A percentile compares a stretch with the other conserved stretches of the same genome.
phyloP scores from a whole-genome alignment of 768 basidiomycete species.

The Tulasnella sp. region DNA sequence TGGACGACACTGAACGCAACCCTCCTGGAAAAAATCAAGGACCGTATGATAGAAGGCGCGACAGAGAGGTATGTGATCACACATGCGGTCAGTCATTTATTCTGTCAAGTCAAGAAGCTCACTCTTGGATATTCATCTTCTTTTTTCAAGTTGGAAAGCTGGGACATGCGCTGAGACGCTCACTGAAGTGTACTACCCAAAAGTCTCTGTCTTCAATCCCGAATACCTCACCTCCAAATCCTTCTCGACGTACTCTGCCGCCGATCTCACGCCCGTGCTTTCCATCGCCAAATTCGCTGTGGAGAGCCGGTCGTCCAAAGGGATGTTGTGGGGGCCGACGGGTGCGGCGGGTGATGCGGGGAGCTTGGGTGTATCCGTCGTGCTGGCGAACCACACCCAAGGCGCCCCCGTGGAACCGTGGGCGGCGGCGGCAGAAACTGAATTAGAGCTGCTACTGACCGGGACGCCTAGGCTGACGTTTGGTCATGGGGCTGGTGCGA shows the following conservation, averaged over 20 bases:
- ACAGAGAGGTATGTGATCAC: too few relatives aligned
- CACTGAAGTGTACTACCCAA: constrained; percentile 22
- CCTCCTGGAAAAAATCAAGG: too few relatives aligned
- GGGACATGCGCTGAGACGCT: constrained; percentile 22
- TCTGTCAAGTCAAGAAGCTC: too few relatives aligned
- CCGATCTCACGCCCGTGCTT: constrained; percentile 11
- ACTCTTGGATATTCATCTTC: too few relatives aligned
- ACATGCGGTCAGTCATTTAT: too few relatives aligned
- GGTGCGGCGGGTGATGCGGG: constrained; percentile 23
- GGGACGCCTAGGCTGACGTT: constrained; percentile 15
- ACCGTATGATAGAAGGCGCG: too few relatives aligned
- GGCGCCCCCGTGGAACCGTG: constrained; percentile 5
- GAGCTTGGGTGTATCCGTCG: constrained; percentile 16
- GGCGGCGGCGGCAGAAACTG: constrained; percentile 13
- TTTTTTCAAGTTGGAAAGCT: constrained; percentile 20
- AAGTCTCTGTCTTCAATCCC: constrained; percentile 22
- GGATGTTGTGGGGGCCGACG: constrained; percentile 18
- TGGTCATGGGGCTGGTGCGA: constrained; percentile 19
- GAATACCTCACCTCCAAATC: not conserved
- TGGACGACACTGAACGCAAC: too few relatives aligned
- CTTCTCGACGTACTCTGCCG: constrained; percentile 1
- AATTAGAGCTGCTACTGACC: constrained; percentile 22
- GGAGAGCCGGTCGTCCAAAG: not conserved
- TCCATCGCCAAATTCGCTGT: constrained; percentile 15
- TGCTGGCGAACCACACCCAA: constrained; percentile 15